Percentiles rank a stretch among this genome's conserved stretches.
Conservation (phyloP, 2,329 filamentous ascomycete genomes). For the Verticillium longisporum region DNA sequence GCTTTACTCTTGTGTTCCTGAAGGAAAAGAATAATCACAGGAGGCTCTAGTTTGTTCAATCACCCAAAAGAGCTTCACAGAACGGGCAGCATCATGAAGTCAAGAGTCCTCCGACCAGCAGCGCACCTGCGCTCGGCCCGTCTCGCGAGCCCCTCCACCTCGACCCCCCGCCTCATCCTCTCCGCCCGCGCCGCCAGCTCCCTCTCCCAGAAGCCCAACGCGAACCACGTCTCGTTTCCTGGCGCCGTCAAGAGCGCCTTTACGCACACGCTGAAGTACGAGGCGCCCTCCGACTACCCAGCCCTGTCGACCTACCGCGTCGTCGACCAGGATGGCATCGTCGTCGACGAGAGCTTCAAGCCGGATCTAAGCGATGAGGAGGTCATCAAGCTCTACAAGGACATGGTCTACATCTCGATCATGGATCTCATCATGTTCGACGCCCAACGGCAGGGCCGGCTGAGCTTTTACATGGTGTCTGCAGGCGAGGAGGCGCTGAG, state of each 20-base stretch:
- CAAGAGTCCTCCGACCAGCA: constrained; percentile 21
- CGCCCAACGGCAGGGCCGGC: constrained; percentile 85
- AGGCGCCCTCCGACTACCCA: constrained; percentile 62
- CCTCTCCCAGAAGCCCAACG: constrained; percentile 49
- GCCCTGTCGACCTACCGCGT: constrained; percentile 88
- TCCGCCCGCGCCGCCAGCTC: constrained; percentile 34
- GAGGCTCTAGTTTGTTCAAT: background rate
- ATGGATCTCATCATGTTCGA: constrained; percentile 99
- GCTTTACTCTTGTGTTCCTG: background rate
- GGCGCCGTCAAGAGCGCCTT: constrained; percentile 95
- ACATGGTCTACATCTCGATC: constrained; percentile 65
- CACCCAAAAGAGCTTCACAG: background rate
- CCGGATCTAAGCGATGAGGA: constrained; percentile 62
- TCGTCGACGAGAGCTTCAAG: constrained; percentile 67
- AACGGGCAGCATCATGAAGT: constrained; percentile 21
- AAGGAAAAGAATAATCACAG: background rate
- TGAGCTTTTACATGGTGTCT: constrained; percentile 97
- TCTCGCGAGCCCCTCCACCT: constrained; percentile 9
- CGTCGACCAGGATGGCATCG: constrained; percentile 78
- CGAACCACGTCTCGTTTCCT: constrained; percentile 65
- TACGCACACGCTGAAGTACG: constrained; percentile 71
- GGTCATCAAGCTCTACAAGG: constrained; percentile 53
- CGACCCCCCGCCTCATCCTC: constrained; percentile 7
- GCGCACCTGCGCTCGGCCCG: constrained; percentile 19
- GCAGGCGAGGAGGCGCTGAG: constrained; percentile 92